Percentiles rank a stretch among this genome's conserved stretches.
phyloP scores from a whole-genome alignment of 2,329 filamentous ascomycete species.

The Falciphora oryzae region DNA sequence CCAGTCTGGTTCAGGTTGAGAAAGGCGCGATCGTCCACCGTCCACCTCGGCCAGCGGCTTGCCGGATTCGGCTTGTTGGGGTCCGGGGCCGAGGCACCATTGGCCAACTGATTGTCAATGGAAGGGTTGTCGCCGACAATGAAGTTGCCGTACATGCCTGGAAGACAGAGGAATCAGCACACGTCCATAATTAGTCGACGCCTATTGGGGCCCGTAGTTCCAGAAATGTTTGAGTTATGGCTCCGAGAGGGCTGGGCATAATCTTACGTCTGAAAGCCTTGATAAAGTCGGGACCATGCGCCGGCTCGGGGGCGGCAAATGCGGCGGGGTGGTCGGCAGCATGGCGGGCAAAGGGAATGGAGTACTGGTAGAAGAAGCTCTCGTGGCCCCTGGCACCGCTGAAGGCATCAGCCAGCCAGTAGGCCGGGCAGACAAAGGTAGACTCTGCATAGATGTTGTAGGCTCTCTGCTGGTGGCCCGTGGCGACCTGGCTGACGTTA shows the following conservation, averaged over 20 bases:
- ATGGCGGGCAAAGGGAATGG: slow-evolving; percentile 28
- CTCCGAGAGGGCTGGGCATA: not conserved
- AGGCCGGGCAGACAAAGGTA: slow-evolving; percentile 46
- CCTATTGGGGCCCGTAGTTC: too few species aligned
- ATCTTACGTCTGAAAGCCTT: slow-evolving; percentile 6
- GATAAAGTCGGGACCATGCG: slow-evolving; percentile 6
- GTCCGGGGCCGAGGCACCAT: slow-evolving; percentile 1
- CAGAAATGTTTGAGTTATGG: too few species aligned
- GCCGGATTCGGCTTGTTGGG: slow-evolving; percentile 12
- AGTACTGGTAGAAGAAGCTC: slow-evolving; percentile 39
- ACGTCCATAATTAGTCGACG: too few species aligned
- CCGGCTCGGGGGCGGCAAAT: not conserved
- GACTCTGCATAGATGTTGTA: slow-evolving; percentile 43
- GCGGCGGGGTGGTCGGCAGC: slow-evolving; percentile 23
- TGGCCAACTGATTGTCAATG: slow-evolving; percentile 4
- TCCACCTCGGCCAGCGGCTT: slow-evolving; percentile 18
- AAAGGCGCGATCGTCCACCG: slow-evolving; percentile 8
- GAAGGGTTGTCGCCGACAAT: slow-evolving; percentile 7
- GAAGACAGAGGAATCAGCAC: not conserved
- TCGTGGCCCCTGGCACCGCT: slow-evolving; percentile 20
- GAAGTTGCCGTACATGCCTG: slow-evolving; percentile 10
- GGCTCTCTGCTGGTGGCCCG: slow-evolving; percentile 49
- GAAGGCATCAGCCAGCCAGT: slow-evolving; percentile 44
- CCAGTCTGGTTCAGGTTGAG: slow-evolving; percentile 21
- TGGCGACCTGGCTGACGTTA: slow-evolving; percentile 40